Base-by-base conservation (phyloP, 805 yeast genomes). In the Nakazawaea laoshanensis region DNA sequence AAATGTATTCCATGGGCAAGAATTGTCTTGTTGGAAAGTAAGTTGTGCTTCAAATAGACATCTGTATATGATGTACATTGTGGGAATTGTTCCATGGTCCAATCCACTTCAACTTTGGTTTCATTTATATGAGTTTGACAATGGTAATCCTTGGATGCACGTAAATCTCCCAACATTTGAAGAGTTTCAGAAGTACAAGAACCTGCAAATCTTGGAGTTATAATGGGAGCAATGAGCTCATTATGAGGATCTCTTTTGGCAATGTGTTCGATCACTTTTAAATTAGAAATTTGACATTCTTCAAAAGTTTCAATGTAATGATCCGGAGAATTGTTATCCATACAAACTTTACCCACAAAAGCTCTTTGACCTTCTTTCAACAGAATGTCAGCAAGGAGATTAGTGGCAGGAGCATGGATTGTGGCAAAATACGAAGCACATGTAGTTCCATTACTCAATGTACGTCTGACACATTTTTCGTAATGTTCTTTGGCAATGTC, bases 121-220 rank as follows among this genome's bases (percentile, higher is more conserved):
- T 89, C 98, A 35, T 84, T 70, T n/a, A 89, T 64, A 55, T 89
- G 98, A 0, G 96, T 86, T 57, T 89, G 98, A 24, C 84, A 70
- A 16, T 84, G 89, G 22, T 82, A 58, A 22, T 69, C 50, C 20
- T 63, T 48, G 5, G 61, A 44, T 16, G 54, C 45, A n/a, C 76
- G 63, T 17, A 81, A 50, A 5, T 65, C 53, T 3, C 94, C 94
- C 35, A 88, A 61, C 64, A 73, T 65, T 6, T 49, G 48, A 60
- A 89, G 57, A 24, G 85, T 59, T 31, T 72, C 68, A 16, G 70
- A 58, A 3, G 85, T 65, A 49, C 96, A 89, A 13, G 83, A 72
- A 2, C 95, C 95, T 0, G 97, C 97, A 61, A 89, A 89, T 37
- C 98, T 61, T 7, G 98, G 97, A 2, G 97, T 89, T 8, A 89